Percentiles rank a stretch among this genome's conserved stretches.
phyloP scores from a whole-genome alignment of 495 filamentous ascomycete species.

The Cryomyces minteri region DNA sequence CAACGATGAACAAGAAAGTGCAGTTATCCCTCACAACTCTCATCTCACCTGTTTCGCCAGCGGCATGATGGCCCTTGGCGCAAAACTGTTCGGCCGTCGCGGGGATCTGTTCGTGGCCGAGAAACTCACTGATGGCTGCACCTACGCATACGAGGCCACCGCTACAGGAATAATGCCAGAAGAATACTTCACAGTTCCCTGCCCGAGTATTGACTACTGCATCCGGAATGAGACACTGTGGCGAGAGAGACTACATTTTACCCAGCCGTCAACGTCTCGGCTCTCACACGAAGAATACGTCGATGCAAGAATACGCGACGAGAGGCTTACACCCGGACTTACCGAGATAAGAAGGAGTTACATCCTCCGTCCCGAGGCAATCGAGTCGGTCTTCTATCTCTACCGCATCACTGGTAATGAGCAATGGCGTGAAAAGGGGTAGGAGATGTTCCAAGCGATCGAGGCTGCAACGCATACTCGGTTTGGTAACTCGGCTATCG shows the following conservation, averaged over 20 bases:
- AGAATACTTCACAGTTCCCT: constrained; percentile 43
- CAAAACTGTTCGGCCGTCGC: constrained; percentile 65
- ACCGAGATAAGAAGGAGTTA: constrained; percentile 43
- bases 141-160: constrained; percentile 13
- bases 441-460: constrained; percentile 76
- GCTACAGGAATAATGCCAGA: constrained; percentile 51
- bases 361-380: constrained; percentile 79
- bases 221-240: constrained; percentile 50
- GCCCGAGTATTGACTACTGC: constrained; percentile 45
- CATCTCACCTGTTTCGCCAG: constrained; percentile 85
- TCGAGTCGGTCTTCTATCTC: constrained; percentile 92
- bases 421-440: constrained; percentile 68
- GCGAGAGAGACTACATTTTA: constrained; percentile 7
- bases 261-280: constrained; percentile 17
- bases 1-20: too few species aligned
- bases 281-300: constrained; percentile 47
- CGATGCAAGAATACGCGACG: constrained; percentile 31
- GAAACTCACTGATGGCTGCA: constrained; percentile 27
- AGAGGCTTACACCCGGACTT: constrained; percentile 52
- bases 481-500: constrained; percentile 52
- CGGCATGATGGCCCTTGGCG: constrained; percentile 83
- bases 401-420: constrained; percentile 75
- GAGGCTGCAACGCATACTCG: constrained; percentile 44
- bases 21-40: constrained; percentile 31
- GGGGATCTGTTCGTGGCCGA: constrained; percentile 65